Base-by-base conservation (phyloP, 495 filamentous ascomycete genomes). In the Penicillium samsonianum region DNA sequence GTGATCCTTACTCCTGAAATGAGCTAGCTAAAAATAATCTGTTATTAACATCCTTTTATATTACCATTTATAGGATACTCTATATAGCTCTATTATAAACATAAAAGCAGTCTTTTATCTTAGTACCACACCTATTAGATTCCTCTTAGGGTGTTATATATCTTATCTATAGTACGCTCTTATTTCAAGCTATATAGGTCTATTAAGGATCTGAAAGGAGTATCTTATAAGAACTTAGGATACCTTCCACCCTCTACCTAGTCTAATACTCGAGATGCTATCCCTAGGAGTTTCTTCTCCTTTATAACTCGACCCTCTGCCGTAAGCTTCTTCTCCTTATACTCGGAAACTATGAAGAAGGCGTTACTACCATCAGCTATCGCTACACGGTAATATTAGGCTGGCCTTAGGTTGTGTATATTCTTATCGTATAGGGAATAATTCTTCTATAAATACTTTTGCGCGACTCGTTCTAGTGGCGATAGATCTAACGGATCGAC, bases 151-250 rank as follows among this genome's bases (percentile, higher is more conserved):
- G 38, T 16, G 10, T 20, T 10, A 54, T 23, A 45, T 12, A 14
- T 54, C 51, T 54, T 54, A 12, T 54, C 51, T 54, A 4, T 41
- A 54, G 23, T 23, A 45, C 26, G 28, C 51, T 45, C 40, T 54
- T 50, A 37, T 33, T 37, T 35, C 30, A 50, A 50, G 47, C 47
- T 8, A 37, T 20, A 51, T 44, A 48, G 56, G 53, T 19, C 54
- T 49, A 50, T 53, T 45, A 49, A 56, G 50, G 25, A 58, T 53
- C 60, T 55, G 58, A 66, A 53, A 66, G 42, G 42, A 57, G 55
- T 59, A 41, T 61, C 57, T 50, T 41, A 67, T 55, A 52, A 59
- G 55, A 17, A 7, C 17, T 5, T 50, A 50, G 47, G 30, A 50
- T 50, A 2, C 47, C 30, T 35, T 45, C 35, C 4, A 25, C 4